Evolutionary conservation across 2,329 filamentous ascomycete genomes (phyloP), one percentile per base, ranked within the genome.

Genomic region (Coniosporium tulheliwenetii): DNA sequence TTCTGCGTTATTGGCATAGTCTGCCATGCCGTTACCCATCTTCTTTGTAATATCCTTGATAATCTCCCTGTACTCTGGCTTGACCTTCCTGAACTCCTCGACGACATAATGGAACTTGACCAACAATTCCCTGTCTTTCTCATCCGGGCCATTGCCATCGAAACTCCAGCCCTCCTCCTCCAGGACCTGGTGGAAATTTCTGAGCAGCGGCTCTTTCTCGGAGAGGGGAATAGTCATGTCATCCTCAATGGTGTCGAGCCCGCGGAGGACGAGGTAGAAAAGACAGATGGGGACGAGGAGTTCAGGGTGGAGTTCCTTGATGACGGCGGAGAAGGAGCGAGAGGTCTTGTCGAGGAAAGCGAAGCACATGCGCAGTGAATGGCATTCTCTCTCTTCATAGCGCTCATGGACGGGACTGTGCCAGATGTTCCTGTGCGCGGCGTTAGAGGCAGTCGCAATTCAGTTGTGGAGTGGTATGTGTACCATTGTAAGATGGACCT

Each of bases 11-110:
- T 82, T 70, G 34, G 76, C 83, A 59, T 93, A 98, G 63, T 98
- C 89, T 26, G 91, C 91, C 91, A 98, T 98, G 50, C 91, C 91
- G 55, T 96, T 87, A 47, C 87, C 89, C 91, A 98, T 98, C 65
- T 85, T 83, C 55, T 79, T 69, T 30, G 86, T 85, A 56, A 96
- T 94, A 52, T 96, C 89, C 62, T 81, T 80, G 63, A 98, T 91
- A 56, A 96, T 87, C 5, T 70, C 74, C 60, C 73, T 75, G 65
- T 98, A 96, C 42, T 74, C 75, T 38, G 78, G 75, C 68, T 95
- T 93, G 61, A 94, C 69, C 63, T 83, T 81, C 67, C 83, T 85
- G 62, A 89, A 84, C 69, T 98, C 89, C 43, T 73, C 67, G 48
- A 94, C 73, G 47, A 98, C 79, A 42, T 81, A 75, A 59, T 94